Base-by-base conservation (phyloP, 1,139 yeast species). In the Protomyces lactucae-debilis region DNA sequence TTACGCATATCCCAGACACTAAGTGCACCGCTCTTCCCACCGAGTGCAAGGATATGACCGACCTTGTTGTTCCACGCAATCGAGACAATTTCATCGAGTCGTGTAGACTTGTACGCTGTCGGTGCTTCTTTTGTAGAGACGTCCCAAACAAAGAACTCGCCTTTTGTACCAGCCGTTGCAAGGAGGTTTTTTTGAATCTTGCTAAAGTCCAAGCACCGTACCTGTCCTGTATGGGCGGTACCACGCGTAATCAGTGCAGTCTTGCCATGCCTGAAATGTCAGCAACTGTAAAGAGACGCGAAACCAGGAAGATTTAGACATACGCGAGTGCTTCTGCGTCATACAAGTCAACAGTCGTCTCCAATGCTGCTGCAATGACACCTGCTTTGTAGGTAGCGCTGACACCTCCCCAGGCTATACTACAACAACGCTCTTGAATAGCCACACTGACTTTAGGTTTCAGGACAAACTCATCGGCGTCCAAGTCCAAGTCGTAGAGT, bases 1-100 rank as follows among this genome's bases (percentile, higher is more conserved):
- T 90, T 84, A 73, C 88, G 88, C 71, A 93, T 79, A 76, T 95
- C 99, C 97, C 97, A 93, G 68, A 95, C 87, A 0, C 97, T 86
- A 4, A 97, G 86, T 74, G 84, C 87, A 18, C 96, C 96, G 35
- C 88, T 83, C 70, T 82, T 81, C 54, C 96, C 91, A 6, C 97
- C 95, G 65, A 89, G 82, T 32, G 98, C 99, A 75, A 95, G 84
- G 70, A 95, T 92, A 72, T 93, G 96, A 55, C 88, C 79, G 65
- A 89, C 88, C 43, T 84, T 79, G 72, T 87, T 85, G 77, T 95
- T 95, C 98, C 99, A 95, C 3, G 97, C 85, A 52, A 93, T 84
- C 53, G 89, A 82, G 45, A 87, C 83, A 67, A 95, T 83, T 71
- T 88, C 95, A 71, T 88, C 96, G 77, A 85, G 82, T 66, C 95